Base-by-base conservation (phyloP, 345 rosid genomes). In the rapeseed (Brassica napus) region DNA sequence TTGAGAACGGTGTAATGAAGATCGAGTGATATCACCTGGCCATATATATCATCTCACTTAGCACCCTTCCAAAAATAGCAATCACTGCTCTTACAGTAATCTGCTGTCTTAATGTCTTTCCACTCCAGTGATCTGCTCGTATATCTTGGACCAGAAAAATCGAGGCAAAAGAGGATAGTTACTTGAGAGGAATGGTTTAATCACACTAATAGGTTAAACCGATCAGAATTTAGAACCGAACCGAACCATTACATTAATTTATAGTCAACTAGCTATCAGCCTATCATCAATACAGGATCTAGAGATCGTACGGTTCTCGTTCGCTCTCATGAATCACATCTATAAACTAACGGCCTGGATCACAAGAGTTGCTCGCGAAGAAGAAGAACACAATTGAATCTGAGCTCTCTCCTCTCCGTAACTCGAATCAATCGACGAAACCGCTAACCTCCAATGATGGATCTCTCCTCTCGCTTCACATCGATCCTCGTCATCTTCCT, bases 371-470 rank as follows among this genome's bases (percentile, higher is more conserved):
- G 6, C 55, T 47, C 55, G 55, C 14, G 55, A 47, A 47, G 55
- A 42, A 42, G 55, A 42, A 42, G 1, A 47, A 47, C 55, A 47
- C 55, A 8, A 42, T 70, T 54, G 60, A 65, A 79, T 83, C 85
- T 80, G 32, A 72, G 57, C 57, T 76, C 74, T 71, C 75, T 60
- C n/a, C 66, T 30, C 37, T 55, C 61, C 8, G 24, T 7, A 1
- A 57, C 28, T 57, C 28, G 30, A 58, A 21, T 42, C 30, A 11
- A 32, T n/a, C 47, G 61, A 31, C 14, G 49, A 42, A 47, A 54
- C 71, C 59, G 31, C 37, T 55, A 8, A 30, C 28, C 3, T 66
- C 44, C 35, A 89, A 42, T 88, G 90, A 42, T 88, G 90, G 87
- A 86, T 71, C 65, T 78, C 74, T 42, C 79, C 11, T 30, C 6